Conservation (phyloP, 352 stramenopile species). For the Globisporangium solare region DNA sequence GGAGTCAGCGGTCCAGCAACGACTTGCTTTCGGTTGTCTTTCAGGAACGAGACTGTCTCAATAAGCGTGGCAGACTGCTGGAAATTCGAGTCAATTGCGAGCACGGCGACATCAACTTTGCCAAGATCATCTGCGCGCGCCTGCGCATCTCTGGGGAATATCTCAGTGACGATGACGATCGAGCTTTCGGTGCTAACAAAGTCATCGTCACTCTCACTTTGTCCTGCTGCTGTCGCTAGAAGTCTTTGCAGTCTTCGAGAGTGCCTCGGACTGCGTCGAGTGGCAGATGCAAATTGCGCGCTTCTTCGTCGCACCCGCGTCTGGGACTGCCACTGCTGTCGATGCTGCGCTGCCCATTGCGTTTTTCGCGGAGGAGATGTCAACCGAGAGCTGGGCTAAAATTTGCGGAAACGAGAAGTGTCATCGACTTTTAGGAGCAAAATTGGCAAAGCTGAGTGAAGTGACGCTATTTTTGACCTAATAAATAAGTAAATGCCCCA, state of each 20-base stretch:
- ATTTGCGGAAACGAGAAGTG: too few species aligned
- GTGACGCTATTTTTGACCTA: too few species aligned
- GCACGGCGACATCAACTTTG: conserved; percentile 23
- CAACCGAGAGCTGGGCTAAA: too few species aligned
- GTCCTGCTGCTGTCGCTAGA: background rate
- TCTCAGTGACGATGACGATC: conserved; percentile 33
- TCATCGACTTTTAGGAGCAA: too few species aligned
- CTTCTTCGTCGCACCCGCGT: background rate
- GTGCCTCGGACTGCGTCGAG: conserved; percentile 10
- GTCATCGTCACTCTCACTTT: too few species aligned
- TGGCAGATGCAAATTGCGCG: conserved; percentile 25
- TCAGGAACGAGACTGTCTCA: conserved; percentile 46
- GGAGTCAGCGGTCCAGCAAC: conserved; percentile 31
- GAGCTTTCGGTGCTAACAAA: background rate
- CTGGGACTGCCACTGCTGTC: background rate
- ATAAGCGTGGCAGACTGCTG: conserved; percentile 29
- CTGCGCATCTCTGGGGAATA: conserved; percentile 28
- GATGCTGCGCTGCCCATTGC: conserved; percentile 26
- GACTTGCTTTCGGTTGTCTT: conserved; percentile 36
- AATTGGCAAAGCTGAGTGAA: too few species aligned
- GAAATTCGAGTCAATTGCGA: conserved; percentile 34
- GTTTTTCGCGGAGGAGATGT: too few species aligned
- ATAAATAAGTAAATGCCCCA: too few species aligned
- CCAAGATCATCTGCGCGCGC: conserved; percentile 24
- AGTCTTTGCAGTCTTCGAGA: conserved; percentile 4